Percentiles rank a stretch among this genome's conserved stretches.
phyloP scores from a whole-genome alignment of 2,329 filamentous ascomycete species.

The Scedosporium dehoogii region DNA sequence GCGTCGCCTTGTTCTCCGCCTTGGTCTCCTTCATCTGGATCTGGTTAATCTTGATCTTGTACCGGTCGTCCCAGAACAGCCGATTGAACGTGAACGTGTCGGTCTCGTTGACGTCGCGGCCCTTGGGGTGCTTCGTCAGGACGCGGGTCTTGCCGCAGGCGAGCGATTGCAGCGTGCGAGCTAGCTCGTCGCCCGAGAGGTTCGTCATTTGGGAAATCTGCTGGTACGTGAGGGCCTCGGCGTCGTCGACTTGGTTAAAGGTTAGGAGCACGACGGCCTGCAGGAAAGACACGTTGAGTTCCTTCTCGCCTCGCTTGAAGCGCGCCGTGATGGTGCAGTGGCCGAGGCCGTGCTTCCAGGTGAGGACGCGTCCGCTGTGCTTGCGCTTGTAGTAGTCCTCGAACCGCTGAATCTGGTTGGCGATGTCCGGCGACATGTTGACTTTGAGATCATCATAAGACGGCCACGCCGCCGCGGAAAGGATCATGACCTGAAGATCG shows the following conservation, averaged over 20 bases:
- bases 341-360: constrained; percentile 89
- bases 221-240: constrained; percentile 60
- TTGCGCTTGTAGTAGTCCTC: constrained; percentile 81
- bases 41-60: constrained; percentile 96
- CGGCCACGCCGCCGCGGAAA: constrained; percentile 91
- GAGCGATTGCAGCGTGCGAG: constrained; percentile 86
- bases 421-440: constrained; percentile 65
- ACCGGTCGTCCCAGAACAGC: constrained; percentile 68
- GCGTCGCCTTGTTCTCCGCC: constrained; percentile 88
- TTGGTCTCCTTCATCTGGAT: constrained; percentile 95
- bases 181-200: constrained; percentile 67
- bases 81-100: constrained; percentile 83
- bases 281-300: constrained; percentile 82
- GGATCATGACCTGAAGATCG: constrained; percentile 68
- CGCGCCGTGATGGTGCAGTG: constrained; percentile 77
- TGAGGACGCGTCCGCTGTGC: constrained; percentile 75
- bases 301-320: constrained; percentile 74
- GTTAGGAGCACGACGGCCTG: constrained; percentile 85
- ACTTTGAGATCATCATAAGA: constrained; percentile 69
- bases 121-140: constrained; percentile 74
- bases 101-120: constrained; percentile 63
- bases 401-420: constrained; percentile 69
- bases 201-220: constrained; percentile 68
- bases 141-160: constrained; percentile 85
- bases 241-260: constrained; percentile 62